phyloP scores from a whole-genome alignment of 352 stramenopile genomes.

The Phytophthora pluvialis region DNA sequence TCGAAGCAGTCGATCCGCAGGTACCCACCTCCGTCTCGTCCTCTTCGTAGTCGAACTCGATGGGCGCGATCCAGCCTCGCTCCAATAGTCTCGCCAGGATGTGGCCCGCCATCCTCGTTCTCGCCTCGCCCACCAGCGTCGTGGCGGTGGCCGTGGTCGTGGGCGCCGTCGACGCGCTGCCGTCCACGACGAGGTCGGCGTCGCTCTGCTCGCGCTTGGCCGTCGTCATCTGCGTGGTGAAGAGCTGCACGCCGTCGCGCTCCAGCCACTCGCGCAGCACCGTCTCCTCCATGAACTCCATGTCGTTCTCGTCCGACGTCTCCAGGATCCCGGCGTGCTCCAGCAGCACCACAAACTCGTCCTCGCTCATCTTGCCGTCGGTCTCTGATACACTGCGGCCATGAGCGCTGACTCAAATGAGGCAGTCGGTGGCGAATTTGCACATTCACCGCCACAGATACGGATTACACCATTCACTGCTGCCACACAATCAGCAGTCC shows the following conservation, averaged over 20 bases:
- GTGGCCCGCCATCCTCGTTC: constrained; percentile 45
- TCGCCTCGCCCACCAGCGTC: constrained; percentile 40
- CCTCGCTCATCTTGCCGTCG: constrained; percentile 63
- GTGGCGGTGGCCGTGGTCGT: constrained; percentile 28
- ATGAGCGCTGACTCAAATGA: constrained; percentile 4
- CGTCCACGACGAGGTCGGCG: constrained; percentile 33
- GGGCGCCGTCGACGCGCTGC: constrained; percentile 21
- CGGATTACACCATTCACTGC: neutral
- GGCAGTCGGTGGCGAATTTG: constrained; percentile 1
- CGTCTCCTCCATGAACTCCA: constrained; percentile 74
- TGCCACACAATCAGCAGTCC: constrained; percentile 6
- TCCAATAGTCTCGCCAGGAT: constrained; percentile 66
- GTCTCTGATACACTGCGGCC: constrained; percentile 16
- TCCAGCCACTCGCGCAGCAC: constrained; percentile 76
- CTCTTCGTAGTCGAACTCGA: constrained; percentile 57
- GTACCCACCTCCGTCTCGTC: constrained; percentile 47
- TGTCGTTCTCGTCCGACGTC: constrained; percentile 66
- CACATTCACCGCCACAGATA: neutral
- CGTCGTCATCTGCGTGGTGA: constrained; percentile 43
- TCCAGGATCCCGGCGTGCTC: constrained; percentile 84
- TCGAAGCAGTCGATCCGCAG: neutral
- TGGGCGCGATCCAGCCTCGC: constrained; percentile 62
- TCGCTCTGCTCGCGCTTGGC: constrained; percentile 28
- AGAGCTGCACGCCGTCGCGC: constrained; percentile 71
- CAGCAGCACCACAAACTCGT: constrained; percentile 87